Evolutionary conservation across 2,329 filamentous ascomycete species (phyloP).

Genomic region (Microdochium bolleyi): DNA sequence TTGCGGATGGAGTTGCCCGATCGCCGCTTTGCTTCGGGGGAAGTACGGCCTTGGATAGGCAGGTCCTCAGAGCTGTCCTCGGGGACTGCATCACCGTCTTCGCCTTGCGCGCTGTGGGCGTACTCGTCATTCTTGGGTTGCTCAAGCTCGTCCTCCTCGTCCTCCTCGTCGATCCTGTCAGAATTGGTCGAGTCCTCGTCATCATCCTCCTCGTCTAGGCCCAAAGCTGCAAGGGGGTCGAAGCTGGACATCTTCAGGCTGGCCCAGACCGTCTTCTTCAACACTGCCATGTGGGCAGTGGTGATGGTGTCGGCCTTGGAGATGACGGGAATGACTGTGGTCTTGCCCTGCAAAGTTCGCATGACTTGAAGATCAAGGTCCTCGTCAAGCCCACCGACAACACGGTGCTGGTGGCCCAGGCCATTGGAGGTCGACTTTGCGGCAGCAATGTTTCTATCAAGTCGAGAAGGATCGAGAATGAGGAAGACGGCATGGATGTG

Average conservation of each 20-base stretch:
- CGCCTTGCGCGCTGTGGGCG: constrained; percentile 16
- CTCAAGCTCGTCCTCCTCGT: constrained; percentile 32
- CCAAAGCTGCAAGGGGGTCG: constrained; percentile 81
- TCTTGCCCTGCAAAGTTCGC: constrained; percentile 82
- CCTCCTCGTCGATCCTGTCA: constrained; percentile 47
- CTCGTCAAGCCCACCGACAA: constrained; percentile 69
- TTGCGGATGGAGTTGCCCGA: constrained; percentile 37
- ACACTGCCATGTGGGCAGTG: constrained; percentile 83
- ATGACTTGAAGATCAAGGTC: constrained; percentile 87
- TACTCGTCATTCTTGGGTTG: constrained; percentile 15
- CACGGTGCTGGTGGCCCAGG: constrained; percentile 37
- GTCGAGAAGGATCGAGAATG: constrained; percentile 76
- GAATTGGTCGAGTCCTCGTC: constrained; percentile 45
- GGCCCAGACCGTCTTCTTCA: constrained; percentile 87
- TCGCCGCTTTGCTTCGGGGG: constrained; percentile 32
- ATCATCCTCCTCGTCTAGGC: constrained; percentile 64
- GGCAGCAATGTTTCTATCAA: constrained; percentile 74
- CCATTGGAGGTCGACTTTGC: constrained; percentile 44
- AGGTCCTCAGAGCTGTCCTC: constrained; percentile 22
- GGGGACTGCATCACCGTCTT: constrained; percentile 17
- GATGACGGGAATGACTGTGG: constrained; percentile 89
- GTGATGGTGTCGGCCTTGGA: constrained; percentile 96
- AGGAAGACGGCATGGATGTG: constrained; percentile 96
- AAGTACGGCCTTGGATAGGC: constrained; percentile 27
- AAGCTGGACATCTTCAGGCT: constrained; percentile 79